A percentile compares a stretch with the other conserved stretches of the same genome.
Conservation (phyloP, 805 yeast species). For the Phaffomyces antillensis region DNA sequence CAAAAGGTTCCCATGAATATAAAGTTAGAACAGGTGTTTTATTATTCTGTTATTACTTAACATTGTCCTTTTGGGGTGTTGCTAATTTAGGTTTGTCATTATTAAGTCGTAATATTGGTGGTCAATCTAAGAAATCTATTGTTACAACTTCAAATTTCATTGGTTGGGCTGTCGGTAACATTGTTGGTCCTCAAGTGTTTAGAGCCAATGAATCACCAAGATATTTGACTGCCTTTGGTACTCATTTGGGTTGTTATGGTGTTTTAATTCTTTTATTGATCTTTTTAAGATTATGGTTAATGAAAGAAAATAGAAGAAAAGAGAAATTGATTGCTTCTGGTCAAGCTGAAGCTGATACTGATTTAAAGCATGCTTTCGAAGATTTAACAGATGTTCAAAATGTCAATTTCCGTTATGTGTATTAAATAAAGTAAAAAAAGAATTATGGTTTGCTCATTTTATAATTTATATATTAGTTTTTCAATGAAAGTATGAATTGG, state of each 20-base stretch:
- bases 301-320: constrained; percentile 1
- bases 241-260: constrained; percentile 6
- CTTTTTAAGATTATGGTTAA: constrained; percentile 3
- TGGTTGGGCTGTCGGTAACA: constrained; percentile 43
- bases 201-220: constrained; percentile 38
- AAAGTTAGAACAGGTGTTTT: constrained; percentile 32
- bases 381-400: constrained; percentile 11
- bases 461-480: not conserved
- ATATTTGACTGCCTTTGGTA: constrained; percentile 23
- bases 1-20: constrained; percentile 2
- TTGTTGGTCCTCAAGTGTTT: constrained; percentile 56
- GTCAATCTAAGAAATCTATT: constrained; percentile 44
- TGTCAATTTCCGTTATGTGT: constrained; percentile 13
- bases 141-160: constrained; percentile 43
- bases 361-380: constrained; percentile 6
- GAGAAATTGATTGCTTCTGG: constrained; percentile 1
- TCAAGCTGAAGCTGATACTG: constrained; percentile 1
- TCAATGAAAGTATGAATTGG: not conserved
- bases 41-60: constrained; percentile 36
- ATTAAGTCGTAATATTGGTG: constrained; percentile 53
- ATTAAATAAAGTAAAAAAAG: not conserved
- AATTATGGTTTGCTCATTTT: not conserved
- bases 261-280: constrained; percentile 1
- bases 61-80: constrained; percentile 46
- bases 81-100: constrained; percentile 39